Evolutionary conservation across 768 basidiomycete genomes (phyloP), one percentile per base, ranked within the genome.

Genomic region (Boletellus sp.): DNA sequence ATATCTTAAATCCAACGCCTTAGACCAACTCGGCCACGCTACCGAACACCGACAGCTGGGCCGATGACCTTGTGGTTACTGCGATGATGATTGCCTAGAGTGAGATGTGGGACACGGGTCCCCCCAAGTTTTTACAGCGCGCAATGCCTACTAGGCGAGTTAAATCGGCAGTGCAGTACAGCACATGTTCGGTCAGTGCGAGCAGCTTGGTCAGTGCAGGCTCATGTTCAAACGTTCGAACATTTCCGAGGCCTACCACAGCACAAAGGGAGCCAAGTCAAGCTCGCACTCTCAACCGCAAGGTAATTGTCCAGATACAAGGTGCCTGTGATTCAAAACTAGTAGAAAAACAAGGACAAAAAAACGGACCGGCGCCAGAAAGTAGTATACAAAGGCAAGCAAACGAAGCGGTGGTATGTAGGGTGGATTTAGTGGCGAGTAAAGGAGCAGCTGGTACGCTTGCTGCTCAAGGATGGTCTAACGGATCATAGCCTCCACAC

Each of bases 1-100:
- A 68, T 47, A 20, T 56, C 85, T 87, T 88, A 87, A 87, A 85
- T 85, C 85, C 84, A 85, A 87, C 85, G 83, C 85, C 85, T 87
- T 87, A 86, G 84, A 86, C 84, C 85, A 73, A 85, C 85, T 87
- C 85, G 85, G 85, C 83, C 85, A 87, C 81, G 78, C 80, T 81
- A 75, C 76, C 76, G 54, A 72, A 60, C 67, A 51, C 32, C 55
- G 53, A 48, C 0, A 1, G 0, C 1, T 37, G 4, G 7, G 1
- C 0, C 17, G 38, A 45, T 44, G 28, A 11, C 13, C 9, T 4
- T 5, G 41, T 48, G 16, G 9, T 19, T 3, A n/a, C 9, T 12
- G 19, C n/a, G 39, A 11, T 24, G 16, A 15, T 16, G 26, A 16
- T 28, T 11, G 28, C 28, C 9, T n/a, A n/a, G n/a, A n/a, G n/a